Conservation (phyloP, 106 monocot species). For the Xerophyta viscosa region DNA sequence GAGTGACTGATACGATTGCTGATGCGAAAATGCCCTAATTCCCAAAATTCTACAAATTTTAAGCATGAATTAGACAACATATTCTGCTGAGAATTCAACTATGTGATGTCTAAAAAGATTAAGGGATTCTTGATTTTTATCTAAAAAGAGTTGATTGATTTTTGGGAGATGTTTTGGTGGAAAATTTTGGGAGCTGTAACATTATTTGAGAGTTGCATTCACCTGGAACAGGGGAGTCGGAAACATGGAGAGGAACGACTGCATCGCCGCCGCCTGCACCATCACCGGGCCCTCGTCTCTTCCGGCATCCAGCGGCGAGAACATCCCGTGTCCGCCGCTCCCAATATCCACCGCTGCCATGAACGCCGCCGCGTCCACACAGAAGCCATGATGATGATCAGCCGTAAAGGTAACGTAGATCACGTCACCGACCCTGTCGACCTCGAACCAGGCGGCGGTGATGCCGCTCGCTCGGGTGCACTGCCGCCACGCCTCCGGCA, state of each 20-base stretch:
- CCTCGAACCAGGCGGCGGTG: constrained; percentile 7
- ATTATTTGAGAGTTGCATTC: not conserved
- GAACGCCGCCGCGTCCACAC: constrained; percentile 3
- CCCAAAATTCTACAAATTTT: too few species aligned
- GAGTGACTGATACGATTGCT: too few species aligned
- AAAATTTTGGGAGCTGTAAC: not conserved
- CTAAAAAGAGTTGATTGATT: not conserved
- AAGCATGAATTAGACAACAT: too few species aligned
- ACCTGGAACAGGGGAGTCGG: constrained; percentile 37
- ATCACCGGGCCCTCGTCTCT: constrained; percentile 25
- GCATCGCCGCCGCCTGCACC: constrained; percentile 31
- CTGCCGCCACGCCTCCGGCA: constrained; percentile 30
- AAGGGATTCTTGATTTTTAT: too few species aligned
- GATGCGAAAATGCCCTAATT: too few species aligned
- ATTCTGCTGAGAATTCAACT: too few species aligned
- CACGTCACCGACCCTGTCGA: constrained; percentile 6
- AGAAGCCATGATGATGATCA: not conserved
- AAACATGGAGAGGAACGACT: constrained; percentile 21
- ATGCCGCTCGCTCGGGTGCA: constrained; percentile 19
- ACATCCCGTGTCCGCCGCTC: constrained; percentile 18
- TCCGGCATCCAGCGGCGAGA: constrained; percentile 21
- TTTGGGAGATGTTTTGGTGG: too few species aligned
- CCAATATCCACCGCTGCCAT: constrained; percentile 4
- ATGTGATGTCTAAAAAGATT: too few species aligned
- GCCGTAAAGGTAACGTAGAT: constrained; percentile 47